A percentile compares a stretch with the other conserved stretches of the same genome.
Evolutionary conservation across 495 filamentous ascomycete genomes (phyloP).

Genomic region (Trichoderma virens): DNA sequence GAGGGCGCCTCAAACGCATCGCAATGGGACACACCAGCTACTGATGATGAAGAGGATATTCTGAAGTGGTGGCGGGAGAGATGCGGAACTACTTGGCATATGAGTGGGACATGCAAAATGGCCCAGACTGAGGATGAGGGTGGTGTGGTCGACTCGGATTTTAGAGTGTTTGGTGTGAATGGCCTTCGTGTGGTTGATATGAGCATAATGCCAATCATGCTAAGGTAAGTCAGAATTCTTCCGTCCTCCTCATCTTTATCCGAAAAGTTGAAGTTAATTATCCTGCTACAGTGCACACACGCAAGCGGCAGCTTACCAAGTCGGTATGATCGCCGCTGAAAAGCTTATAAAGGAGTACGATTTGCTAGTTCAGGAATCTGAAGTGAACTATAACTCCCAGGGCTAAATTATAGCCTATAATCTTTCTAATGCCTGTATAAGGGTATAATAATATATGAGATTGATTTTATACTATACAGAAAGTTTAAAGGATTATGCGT

Average conservation of each 20-base stretch:
- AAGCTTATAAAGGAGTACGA: conserved; percentile 38
- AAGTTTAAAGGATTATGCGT: no score
- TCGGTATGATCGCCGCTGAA: conserved; percentile 33
- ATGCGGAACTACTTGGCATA: conserved; percentile 42
- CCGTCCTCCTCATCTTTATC: neutral
- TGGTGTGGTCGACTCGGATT: conserved; percentile 48
- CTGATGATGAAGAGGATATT: conserved; percentile 50
- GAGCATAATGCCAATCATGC: conserved; percentile 54
- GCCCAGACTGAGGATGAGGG: conserved; percentile 38
- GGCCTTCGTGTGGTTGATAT: conserved; percentile 56
- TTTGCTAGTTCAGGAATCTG: no score
- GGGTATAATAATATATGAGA: no score
- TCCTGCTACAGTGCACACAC: conserved; percentile 19
- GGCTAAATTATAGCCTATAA: no score
- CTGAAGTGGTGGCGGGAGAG: conserved; percentile 38
- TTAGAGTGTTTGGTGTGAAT: conserved; percentile 48
- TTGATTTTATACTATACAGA: no score
- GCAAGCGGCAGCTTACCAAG: conserved; percentile 27
- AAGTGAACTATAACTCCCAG: no score
- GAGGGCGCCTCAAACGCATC: no score
- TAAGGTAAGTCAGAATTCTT: conserved; percentile 12
- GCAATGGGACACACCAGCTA: no score
- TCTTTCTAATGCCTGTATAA: no score
- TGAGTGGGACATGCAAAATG: conserved; percentile 58
- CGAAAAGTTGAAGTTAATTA: neutral